phyloP scores from a whole-genome alignment of 371 early-diverging fungal genomes.

The Apophysomyces sp. region DNA sequence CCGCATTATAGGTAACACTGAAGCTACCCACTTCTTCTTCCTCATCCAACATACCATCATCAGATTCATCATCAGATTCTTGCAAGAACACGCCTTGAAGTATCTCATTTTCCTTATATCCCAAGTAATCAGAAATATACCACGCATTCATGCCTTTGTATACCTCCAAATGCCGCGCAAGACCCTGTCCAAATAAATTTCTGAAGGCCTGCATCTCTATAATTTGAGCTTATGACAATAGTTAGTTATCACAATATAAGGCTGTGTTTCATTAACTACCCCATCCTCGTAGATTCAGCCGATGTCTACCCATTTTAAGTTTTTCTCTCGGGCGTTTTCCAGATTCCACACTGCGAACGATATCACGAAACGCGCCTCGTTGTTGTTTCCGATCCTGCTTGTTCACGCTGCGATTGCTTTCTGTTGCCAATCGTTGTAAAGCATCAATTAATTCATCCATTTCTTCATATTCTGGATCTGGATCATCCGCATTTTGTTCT shows the following conservation, averaged over 20 bases:
- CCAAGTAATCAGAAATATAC: not conserved
- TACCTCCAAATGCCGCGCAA: constrained; percentile 41
- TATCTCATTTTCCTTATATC: not conserved
- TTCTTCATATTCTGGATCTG: constrained; percentile 37
- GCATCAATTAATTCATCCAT: constrained; percentile 53
- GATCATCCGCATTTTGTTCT: constrained; percentile 36
- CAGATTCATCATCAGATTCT: not conserved
- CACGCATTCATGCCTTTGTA: not conserved
- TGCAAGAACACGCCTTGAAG: not conserved
- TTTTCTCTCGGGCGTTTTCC: constrained; percentile 42
- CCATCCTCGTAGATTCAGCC: constrained; percentile 46
- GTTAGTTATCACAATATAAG: not conserved
- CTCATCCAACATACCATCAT: not conserved
- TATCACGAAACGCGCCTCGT: constrained; percentile 64
- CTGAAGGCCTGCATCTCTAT: constrained; percentile 39
- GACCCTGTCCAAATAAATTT: constrained; percentile 32
- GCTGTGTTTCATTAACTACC: constrained; percentile 17
- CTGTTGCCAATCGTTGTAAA: constrained; percentile 52
- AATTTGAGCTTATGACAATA: constrained; percentile 30
- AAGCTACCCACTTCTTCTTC: not conserved
- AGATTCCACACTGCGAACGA: constrained; percentile 54
- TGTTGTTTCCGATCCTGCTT: constrained; percentile 64
- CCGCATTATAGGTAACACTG: not conserved
- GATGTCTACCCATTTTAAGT: constrained; percentile 35
- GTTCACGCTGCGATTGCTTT: constrained; percentile 53